Evolutionary conservation across 257 asterid genomes (phyloP), one percentile per base, ranked within the genome.

Genomic region (Lycium barbarum): DNA sequence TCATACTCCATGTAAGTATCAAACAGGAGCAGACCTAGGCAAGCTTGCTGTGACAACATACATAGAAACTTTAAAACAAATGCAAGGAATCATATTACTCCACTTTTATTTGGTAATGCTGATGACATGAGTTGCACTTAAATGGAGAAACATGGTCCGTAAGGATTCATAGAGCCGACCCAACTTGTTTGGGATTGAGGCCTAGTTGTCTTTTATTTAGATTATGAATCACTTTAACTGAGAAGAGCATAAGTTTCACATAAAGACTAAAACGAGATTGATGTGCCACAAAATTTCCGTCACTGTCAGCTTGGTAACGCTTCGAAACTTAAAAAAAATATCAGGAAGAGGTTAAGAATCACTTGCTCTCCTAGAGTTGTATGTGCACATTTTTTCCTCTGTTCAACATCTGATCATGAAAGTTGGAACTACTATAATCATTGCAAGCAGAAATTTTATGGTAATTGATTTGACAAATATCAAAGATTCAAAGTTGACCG

Each of bases 341-440:
- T 70, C 53, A 70, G 7, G 15, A 7, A 38, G 36, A n/a, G 78
- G 38, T 38, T 35, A 35, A 68, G 51, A 68, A 68, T 36, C 53
- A 68, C 53, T 68, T 68, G 17, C 78, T 68, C 51, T 68, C 78
- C 78, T 68, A 68, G 53, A 68, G 57, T 73, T 22, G 38, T 0
- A 72, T n/a, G 79, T 70, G 80, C 55, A 72, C 80, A 45, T 72
- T 45, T 43, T 72, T n/a, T 47, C n/a, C 38, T 73, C 59, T 45
- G 58, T 47, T 49, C 81, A 74, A 76, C 81, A 2, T 9, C 81
- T 45, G 14, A 22, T 13, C 63, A 76, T 22, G 45, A 76, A 49
- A 73, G 61, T 73, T n/a, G 57, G 36, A 73, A 76, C 81, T 51
- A 22, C 26, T 49, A 14, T 49, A 76, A 51, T 76, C 45, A 13